Conservation (phyloP, 805 yeast genomes). For the Starmerella davenportii region DNA sequence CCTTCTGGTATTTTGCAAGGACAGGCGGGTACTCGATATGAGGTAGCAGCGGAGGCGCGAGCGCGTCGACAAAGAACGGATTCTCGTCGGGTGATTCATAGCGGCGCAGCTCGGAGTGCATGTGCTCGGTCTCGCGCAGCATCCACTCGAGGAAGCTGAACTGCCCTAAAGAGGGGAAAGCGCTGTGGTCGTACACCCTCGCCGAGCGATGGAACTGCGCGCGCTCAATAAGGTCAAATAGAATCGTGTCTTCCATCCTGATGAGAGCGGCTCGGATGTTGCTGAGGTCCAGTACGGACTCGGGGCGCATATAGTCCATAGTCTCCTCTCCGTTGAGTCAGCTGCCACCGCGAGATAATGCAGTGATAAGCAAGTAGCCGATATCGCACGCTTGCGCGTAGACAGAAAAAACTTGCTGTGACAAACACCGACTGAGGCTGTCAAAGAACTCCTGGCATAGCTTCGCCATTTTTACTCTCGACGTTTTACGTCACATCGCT, state of each 20-base stretch:
- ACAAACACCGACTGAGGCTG: too few species aligned
- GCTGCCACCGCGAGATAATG: neutral
- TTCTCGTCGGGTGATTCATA: slow-evolving; percentile 88
- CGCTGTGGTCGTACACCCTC: slow-evolving; percentile 45
- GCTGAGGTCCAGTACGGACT: slow-evolving; percentile 56
- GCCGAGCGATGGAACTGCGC: slow-evolving; percentile 69
- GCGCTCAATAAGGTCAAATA: slow-evolving; percentile 81
- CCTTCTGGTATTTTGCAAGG: slow-evolving; percentile 55
- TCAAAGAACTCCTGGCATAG: too few species aligned
- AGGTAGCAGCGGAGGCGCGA: slow-evolving; percentile 60
- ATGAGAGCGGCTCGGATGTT: slow-evolving; percentile 74
- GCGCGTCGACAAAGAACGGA: slow-evolving; percentile 62
- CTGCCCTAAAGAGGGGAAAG: slow-evolving; percentile 42
- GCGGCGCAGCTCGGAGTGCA: slow-evolving; percentile 67
- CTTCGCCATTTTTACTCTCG: too few species aligned
- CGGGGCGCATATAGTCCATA: slow-evolving; percentile 77
- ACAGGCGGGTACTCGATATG: slow-evolving; percentile 59
- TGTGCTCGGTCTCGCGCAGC: slow-evolving; percentile 51
- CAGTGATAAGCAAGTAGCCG: too few species aligned
- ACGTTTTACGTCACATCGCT: too few species aligned
- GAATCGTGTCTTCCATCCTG: slow-evolving; percentile 91
- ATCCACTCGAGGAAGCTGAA: slow-evolving; percentile 85
- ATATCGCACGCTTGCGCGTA: too few species aligned
- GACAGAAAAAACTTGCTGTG: neutral
- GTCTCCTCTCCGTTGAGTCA: too few species aligned